Percentiles rank a stretch among this genome's conserved stretches.
phyloP scores from a whole-genome alignment of 2,329 filamentous ascomycete genomes.

The Pseudogymnoascus pannorum region DNA sequence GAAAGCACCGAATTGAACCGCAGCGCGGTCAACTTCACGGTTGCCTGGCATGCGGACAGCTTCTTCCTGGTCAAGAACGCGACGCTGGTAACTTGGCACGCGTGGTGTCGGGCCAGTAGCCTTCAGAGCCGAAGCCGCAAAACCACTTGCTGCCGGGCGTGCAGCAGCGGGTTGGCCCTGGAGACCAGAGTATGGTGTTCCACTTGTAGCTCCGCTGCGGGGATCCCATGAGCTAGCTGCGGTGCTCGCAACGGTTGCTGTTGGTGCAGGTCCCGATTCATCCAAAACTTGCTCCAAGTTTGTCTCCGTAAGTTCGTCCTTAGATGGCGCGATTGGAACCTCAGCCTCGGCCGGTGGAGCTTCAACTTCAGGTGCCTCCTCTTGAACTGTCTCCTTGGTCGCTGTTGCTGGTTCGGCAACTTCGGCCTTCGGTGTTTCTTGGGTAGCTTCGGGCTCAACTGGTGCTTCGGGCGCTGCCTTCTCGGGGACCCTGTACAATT shows the following conservation, averaged over 20 bases:
- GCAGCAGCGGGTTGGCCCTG: constrained; percentile 54
- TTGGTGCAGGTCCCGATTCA: constrained; percentile 66
- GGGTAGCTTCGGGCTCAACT: constrained; percentile 38
- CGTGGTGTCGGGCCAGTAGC: constrained; percentile 57
- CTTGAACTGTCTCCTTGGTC: not conserved
- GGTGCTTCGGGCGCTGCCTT: constrained; percentile 30
- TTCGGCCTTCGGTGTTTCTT: constrained; percentile 26
- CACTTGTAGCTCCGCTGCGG: constrained; percentile 49
- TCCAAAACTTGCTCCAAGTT: constrained; percentile 91
- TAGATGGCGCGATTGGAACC: constrained; percentile 57
- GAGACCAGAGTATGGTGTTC: constrained; percentile 58
- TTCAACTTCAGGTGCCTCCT: constrained; percentile 16
- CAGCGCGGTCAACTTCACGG: constrained; percentile 84
- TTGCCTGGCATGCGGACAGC: constrained; percentile 97
- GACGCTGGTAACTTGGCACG: constrained; percentile 73
- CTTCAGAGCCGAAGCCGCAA: constrained; percentile 74
- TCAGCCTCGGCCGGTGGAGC: constrained; percentile 32
- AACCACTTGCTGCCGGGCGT: constrained; percentile 60
- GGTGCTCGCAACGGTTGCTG: constrained; percentile 82
- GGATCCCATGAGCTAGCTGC: constrained; percentile 79
- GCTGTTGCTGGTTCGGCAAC: constrained; percentile 33
- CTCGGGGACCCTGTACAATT: not conserved
- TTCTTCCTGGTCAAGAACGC: constrained; percentile 90
- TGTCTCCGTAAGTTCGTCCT: constrained; percentile 79
- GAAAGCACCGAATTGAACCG: constrained; percentile 95